Evolutionary conservation across 768 basidiomycete species (phyloP), one percentile per base, ranked within the genome.

Genomic region (Russula olivacea): DNA sequence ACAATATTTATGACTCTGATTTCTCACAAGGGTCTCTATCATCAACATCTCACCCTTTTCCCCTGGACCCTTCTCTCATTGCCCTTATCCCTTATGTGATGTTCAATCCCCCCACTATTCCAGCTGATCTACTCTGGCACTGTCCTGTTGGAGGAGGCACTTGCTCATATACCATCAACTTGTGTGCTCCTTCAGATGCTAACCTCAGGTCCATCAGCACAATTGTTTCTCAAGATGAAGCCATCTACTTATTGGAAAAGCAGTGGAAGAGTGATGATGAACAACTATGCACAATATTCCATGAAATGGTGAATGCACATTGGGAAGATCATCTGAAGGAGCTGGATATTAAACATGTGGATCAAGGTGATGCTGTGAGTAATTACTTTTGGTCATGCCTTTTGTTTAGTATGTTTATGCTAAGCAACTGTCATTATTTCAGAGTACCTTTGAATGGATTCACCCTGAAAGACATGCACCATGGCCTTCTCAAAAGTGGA

Each of bases 21-120:
- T 86, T 86, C 69, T 81, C 81, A 12, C 78, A 80, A n/a, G 68
- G 71, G 8, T 83, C 83, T 4, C 78, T 80, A 23, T 73, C 72
- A 14, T 74, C 78, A 7, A 76, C 72, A n/a, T 7, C 30, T 30
- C 5, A 4, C 6, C 72, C 78, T 2, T 78, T 58, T 8, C 21
- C 32, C 2, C 43, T 56, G 15, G 59, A 72, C 66, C 66, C 66
- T 52, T 59, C 63, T 45, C 52, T 75, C 38, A 15, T 61, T 59
- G 67, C 61, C 50, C 68, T 58, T 50, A 71, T 83, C 51, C 82
- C 81, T 4, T 66, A 68, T 43, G 72, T 73, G 54, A 70, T 77
- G 53, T 72, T 70, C 41, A 53, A 68, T 10, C 70, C 73, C 0
- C 83, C 84, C 7, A 61, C 66, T 0, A 72, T 84, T 43, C 77